Evolutionary conservation across 257 asterid genomes (phyloP).

Genomic region (Nyctanthes arbortristis): DNA sequence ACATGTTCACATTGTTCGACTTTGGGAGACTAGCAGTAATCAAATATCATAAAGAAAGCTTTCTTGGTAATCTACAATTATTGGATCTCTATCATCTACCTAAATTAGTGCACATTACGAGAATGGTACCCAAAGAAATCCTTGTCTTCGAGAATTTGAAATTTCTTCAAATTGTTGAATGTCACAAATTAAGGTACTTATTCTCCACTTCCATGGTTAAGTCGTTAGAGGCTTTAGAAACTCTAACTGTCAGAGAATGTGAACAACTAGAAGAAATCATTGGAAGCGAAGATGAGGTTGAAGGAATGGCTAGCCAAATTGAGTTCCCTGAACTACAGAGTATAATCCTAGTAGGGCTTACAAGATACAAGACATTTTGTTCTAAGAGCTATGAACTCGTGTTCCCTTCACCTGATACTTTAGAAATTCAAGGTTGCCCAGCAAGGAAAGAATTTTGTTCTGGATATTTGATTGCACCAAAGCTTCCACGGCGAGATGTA

Average conservation of each 20-base stretch:
- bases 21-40: neutral
- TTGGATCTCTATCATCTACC: slow-evolving; percentile 8
- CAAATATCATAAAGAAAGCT: neutral
- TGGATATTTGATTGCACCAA: too few species aligned
- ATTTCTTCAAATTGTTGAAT: neutral
- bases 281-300: neutral
- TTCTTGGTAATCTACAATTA: slow-evolving; percentile 6
- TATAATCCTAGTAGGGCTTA: too few species aligned
- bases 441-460: too few species aligned
- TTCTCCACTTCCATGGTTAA: slow-evolving; percentile 3
- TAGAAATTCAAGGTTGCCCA: too few species aligned
- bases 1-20: slow-evolving; percentile 1
- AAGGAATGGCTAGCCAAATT: too few species aligned
- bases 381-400: too few species aligned
- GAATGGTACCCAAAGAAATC: slow-evolving; percentile 1
- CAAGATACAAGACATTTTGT: too few species aligned
- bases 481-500: too few species aligned
- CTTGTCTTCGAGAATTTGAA: neutral
- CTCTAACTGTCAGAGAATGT: neutral
- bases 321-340: too few species aligned
- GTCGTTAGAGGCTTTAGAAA: neutral
- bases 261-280: neutral
- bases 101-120: slow-evolving; percentile 3
- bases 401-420: too few species aligned
- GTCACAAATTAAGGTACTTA: neutral